phyloP scores from a whole-genome alignment of 2,329 filamentous ascomycete genomes.

The Colletotrichum sp. region DNA sequence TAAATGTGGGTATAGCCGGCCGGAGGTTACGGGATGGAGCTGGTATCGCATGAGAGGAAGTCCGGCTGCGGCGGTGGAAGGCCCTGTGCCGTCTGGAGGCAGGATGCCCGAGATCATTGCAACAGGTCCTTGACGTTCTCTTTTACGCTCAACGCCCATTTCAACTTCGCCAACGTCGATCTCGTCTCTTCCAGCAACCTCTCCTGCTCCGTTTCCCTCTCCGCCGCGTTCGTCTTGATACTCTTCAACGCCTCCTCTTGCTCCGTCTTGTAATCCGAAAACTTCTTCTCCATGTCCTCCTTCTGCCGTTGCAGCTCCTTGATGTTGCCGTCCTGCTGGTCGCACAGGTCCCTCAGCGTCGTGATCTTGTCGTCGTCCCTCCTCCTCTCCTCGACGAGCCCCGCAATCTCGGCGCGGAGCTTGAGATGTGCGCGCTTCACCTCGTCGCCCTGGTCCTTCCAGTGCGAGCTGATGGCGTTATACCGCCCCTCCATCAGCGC shows the following conservation, averaged over 20 bases:
- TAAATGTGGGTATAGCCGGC: not conserved
- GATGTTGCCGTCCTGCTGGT: slow-evolving; percentile 75
- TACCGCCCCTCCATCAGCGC: slow-evolving; percentile 74
- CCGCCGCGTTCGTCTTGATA: slow-evolving; percentile 63
- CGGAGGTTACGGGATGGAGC: not conserved
- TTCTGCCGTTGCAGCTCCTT: slow-evolving; percentile 66
- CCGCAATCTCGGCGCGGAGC: slow-evolving; percentile 59
- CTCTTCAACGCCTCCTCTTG: slow-evolving; percentile 66
- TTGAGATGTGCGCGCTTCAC: slow-evolving; percentile 57
- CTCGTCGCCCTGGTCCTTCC: slow-evolving; percentile 70
- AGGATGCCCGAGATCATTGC: slow-evolving; percentile 34
- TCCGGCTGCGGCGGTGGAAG: not conserved
- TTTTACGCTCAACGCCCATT: slow-evolving; percentile 75
- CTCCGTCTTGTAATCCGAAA: slow-evolving; percentile 68
- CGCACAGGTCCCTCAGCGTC: slow-evolving; percentile 71
- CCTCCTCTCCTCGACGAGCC: slow-evolving; percentile 59
- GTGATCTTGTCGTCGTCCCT: slow-evolving; percentile 68
- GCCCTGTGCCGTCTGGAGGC: not conserved
- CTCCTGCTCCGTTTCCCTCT: slow-evolving; percentile 67
- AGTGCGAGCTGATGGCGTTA: slow-evolving; percentile 69
- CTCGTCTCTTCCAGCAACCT: slow-evolving; percentile 62
- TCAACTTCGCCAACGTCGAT: slow-evolving; percentile 70
- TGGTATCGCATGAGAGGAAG: not conserved
- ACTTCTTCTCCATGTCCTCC: slow-evolving; percentile 62
- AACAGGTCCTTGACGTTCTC: slow-evolving; percentile 61